Evolutionary conservation across 345 rosid species (phyloP).

Genomic region (Jatropha curcas): DNA sequence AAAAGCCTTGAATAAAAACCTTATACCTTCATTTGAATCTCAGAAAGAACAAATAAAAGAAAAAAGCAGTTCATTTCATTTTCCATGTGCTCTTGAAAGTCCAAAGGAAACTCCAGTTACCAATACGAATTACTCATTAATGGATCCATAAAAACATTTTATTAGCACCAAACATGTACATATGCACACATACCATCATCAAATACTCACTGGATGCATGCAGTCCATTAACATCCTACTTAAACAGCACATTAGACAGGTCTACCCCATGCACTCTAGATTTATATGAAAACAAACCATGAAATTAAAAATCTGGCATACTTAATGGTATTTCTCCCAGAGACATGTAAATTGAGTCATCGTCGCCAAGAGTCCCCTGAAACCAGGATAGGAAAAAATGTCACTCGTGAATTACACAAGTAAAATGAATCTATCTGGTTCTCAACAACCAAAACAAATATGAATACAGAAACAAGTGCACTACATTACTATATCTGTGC

Average conservation of each 20-base stretch:
- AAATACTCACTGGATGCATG: conserved; percentile 15
- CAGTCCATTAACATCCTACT: conserved; percentile 5
- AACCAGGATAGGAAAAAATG: conserved; percentile 17
- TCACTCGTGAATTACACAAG: conserved; percentile 13
- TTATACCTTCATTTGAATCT: conserved; percentile 5
- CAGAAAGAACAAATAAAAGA: background rate
- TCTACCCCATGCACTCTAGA: conserved; percentile 28
- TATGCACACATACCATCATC: background rate
- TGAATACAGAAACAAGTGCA: background rate
- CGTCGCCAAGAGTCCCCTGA: conserved; percentile 75
- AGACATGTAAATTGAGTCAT: conserved; percentile 95
- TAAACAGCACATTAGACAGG: conserved; percentile 16
- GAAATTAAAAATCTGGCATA: conserved; percentile 43
- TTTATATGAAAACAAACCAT: conserved; percentile 26
- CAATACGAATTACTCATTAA: background rate
- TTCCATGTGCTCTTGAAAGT: background rate
- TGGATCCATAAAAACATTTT: conserved; percentile 2
- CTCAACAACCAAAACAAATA: background rate
- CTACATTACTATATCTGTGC: no score
- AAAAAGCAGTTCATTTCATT: background rate
- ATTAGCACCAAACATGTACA: background rate
- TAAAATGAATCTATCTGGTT: conserved; percentile 8
- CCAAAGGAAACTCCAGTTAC: background rate
- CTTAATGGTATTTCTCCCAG: conserved; percentile 95
- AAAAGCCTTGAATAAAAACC: background rate